Conservation (phyloP, 2,329 filamentous ascomycete genomes). For the Epichloe glyceriae region DNA sequence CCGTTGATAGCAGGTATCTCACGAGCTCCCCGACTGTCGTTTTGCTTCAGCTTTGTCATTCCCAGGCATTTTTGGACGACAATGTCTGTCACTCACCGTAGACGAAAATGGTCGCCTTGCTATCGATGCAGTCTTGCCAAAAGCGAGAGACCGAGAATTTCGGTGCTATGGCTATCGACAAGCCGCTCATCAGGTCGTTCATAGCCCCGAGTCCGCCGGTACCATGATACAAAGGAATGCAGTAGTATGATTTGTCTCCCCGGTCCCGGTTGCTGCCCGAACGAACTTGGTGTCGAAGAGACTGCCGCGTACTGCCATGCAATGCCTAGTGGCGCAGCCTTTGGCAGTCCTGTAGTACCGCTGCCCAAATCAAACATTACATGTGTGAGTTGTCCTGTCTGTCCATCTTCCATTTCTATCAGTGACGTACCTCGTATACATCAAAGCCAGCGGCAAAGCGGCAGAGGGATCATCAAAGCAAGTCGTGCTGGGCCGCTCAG, state of each 20-base stretch:
- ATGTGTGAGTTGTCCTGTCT: neutral
- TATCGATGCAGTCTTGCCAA: conserved; percentile 7
- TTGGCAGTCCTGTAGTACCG: conserved; percentile 6
- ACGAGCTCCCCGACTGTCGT: conserved; percentile 5
- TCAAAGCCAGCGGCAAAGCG: neutral
- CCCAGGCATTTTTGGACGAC: neutral
- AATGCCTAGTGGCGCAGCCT: neutral
- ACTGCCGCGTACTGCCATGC: neutral
- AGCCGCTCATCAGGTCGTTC: conserved; percentile 4
- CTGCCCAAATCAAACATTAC: neutral
- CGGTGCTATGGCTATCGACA: conserved; percentile 3
- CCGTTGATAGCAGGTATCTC: conserved; percentile 3
- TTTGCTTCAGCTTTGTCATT: neutral
- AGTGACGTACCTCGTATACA: conserved; percentile 4
- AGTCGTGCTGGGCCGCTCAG: neutral
- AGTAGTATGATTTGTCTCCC: conserved; percentile 4
- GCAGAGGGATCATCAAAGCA: conserved; percentile 2
- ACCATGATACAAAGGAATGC: conserved; percentile 6
- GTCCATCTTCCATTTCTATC: neutral
- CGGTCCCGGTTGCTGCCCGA: conserved; percentile 1
- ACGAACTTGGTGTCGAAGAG: neutral
- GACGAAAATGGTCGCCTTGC: conserved; percentile 4
- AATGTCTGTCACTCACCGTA: conserved; percentile 2
- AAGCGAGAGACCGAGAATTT: conserved; percentile 6
- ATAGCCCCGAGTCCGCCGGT: conserved; percentile 3